Percentiles rank a stretch among this genome's conserved stretches.
phyloP scores from a whole-genome alignment of 371 early-diverging fungal genomes.

The Mucor saturninus region DNA sequence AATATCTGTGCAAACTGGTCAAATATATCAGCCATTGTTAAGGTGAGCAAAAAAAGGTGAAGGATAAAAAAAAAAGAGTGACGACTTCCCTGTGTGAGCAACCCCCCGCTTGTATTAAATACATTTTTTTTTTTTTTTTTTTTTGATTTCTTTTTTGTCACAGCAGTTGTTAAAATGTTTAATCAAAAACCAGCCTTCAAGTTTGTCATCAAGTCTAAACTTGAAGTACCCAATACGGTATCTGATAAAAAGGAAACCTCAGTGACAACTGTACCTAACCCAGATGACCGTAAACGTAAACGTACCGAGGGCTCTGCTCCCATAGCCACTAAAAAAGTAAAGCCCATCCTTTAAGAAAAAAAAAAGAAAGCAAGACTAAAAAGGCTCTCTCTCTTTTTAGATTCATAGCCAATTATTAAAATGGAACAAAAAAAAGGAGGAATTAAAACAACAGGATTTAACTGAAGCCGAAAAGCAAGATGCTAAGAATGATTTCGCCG shows the following conservation, averaged over 20 bases:
- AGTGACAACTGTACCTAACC: neutral
- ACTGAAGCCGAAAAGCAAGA: slow-evolving; percentile 27
- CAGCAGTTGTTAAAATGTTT: slow-evolving; percentile 25
- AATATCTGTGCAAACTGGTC: slow-evolving; percentile 9
- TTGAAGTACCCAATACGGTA: slow-evolving; percentile 10
- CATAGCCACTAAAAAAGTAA: slow-evolving; percentile 46
- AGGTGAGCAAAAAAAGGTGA: no score
- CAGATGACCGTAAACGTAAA: slow-evolving; percentile 45
- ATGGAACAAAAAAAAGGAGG: slow-evolving; percentile 30
- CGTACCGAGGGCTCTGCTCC: slow-evolving; percentile 29
- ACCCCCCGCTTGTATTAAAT: neutral
- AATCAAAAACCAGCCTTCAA: slow-evolving; percentile 39
- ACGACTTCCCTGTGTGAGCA: neutral
- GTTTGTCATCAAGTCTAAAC: slow-evolving; percentile 47
- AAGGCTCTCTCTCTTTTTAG: slow-evolving; percentile 9
- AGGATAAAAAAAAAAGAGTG: neutral
- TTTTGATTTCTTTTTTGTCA: neutral
- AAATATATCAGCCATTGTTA: neutral
- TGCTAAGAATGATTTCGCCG: slow-evolving; percentile 50
- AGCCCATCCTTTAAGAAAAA: neutral
- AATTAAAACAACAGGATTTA: slow-evolving; percentile 22
- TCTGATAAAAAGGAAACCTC: neutral
- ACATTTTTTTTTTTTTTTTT: slow-evolving; percentile 8
- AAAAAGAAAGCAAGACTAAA: neutral
- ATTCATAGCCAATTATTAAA: slow-evolving; percentile 53